These are phyloP conservation scores for Botrytis medusae DNA, from an alignment of 2,329 filamentous ascomycete species.

Conservation along the genomic window DNA sequence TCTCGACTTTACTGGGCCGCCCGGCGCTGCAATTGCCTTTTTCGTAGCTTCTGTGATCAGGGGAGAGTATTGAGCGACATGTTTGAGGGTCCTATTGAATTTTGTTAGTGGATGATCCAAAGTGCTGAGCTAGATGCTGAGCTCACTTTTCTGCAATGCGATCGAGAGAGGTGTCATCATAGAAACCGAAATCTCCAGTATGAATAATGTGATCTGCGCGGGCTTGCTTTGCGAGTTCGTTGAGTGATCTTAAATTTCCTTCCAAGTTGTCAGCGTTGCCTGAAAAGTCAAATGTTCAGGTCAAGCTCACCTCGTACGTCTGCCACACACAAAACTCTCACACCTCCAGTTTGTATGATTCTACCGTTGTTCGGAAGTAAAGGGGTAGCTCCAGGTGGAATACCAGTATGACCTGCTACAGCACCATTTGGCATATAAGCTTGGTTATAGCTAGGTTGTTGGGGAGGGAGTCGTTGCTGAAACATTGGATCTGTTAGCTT, in stretches of 20 bases:
- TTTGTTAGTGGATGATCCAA: constrained; percentile 31
- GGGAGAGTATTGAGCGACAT: constrained; percentile 97
- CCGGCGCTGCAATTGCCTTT: constrained; percentile 64
- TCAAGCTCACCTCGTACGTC: constrained; percentile 64
- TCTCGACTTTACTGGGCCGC: constrained; percentile 80
- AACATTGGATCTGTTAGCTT: constrained; percentile 31
- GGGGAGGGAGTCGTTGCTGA: constrained; percentile 41
- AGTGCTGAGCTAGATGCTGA: constrained; percentile 6
- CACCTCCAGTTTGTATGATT: constrained; percentile 63
- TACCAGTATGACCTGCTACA: constrained; percentile 45
- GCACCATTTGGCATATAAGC: constrained; percentile 63
- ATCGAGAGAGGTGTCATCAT: constrained; percentile 92
- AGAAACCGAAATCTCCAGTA: constrained; percentile 98
- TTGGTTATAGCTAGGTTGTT: constrained; percentile 40
- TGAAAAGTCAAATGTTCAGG: constrained; percentile 17
- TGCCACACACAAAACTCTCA: constrained; percentile 68
- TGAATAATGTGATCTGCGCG: constrained; percentile 97
- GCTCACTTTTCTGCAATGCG: constrained; percentile 96
- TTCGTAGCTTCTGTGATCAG: constrained; percentile 78
- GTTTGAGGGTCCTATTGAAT: constrained; percentile 78
- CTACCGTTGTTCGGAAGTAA: constrained; percentile 68
- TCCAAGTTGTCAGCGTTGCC: constrained; percentile 32
- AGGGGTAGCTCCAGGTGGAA: constrained; percentile 60
- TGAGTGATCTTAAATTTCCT: constrained; percentile 95
- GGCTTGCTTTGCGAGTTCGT: constrained; percentile 92